Base-by-base conservation (phyloP, 805 yeast species). In the Kazachstania africana region DNA sequence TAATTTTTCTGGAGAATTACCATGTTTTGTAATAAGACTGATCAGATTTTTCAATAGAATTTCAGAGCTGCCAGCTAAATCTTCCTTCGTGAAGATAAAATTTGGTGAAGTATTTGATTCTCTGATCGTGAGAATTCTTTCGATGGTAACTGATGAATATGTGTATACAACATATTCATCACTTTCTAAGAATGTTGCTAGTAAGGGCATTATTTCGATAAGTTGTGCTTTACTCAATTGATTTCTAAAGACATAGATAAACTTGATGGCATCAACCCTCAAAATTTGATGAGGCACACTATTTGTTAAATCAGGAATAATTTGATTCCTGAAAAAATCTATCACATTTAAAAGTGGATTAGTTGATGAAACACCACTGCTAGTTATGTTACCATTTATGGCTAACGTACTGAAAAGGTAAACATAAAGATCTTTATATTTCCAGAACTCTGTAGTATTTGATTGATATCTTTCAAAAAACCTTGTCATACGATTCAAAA, bases 71-170 rank as follows among this genome's bases (percentile, higher is more conserved):
- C 77, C 70, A 20, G 72, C 66, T 15, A 93, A 63, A 55, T 91
- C 98, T 8, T 52, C 47, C 50, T 83, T 83, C 44, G 64, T 67
- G 51, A 91, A 85, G 36, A 88, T 63, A 15, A 75, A 66, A 9
- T 56, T 60, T 28, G 69, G 63, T 28, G 72, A 65, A n/a, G 67
- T 57, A 15, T 48, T 44, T 2, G 57, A 47, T 44, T 71, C 73
- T 39, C 91, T 73, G 55, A 88, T 71, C 1, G 94, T 73, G 33
- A 91, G 63, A 32, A 91, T 75, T 44, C 83, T 77, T 54, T 91
- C 98, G 38, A 88, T 74, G 2, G 97, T 85, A 35, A 91, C 78
- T 1, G 98, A 87, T 1, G 97, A 75, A 49, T 87, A 91, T 0
- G 98, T 87, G 55, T 81, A 83, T 14, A 88, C 93, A 21, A 85